These are phyloP conservation scores for Phytophthora cactorum DNA, from an alignment of 352 stramenopile species.

Conservation along the genomic window DNA sequence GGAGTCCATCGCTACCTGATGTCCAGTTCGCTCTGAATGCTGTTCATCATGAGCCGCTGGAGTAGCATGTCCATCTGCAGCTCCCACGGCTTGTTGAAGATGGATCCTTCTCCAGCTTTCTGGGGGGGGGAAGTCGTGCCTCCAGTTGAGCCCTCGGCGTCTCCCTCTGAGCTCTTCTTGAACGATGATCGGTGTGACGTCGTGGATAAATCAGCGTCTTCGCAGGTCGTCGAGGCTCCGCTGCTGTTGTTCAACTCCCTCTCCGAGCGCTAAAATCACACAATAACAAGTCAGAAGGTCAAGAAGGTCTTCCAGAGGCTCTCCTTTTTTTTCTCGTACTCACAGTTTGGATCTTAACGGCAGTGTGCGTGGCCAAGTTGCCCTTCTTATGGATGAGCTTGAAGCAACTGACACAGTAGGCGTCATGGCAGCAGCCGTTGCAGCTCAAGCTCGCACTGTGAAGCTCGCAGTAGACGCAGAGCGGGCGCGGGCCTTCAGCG, in stretches of 20 bases:
- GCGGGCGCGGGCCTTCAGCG: slow-evolving; percentile 11
- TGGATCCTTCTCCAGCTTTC: slow-evolving; percentile 9
- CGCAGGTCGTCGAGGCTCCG: slow-evolving; percentile 25
- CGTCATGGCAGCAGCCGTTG: slow-evolving; percentile 86
- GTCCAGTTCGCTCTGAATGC: slow-evolving; percentile 71
- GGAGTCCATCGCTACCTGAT: slow-evolving; percentile 53
- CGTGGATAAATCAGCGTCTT: slow-evolving; percentile 42
- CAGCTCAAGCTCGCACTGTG: slow-evolving; percentile 74
- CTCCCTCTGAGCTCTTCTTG: slow-evolving; percentile 29
- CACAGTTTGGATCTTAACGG: slow-evolving; percentile 59
- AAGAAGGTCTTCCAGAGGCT: background rate
- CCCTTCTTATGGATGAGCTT: slow-evolving; percentile 90
- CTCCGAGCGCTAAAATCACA: slow-evolving; percentile 18
- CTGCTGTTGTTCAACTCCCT: slow-evolving; percentile 29
- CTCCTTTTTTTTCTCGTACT: slow-evolving; percentile 9
- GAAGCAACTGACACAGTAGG: slow-evolving; percentile 88
- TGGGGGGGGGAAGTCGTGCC: slow-evolving; percentile 13
- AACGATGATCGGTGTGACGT: slow-evolving; percentile 24
- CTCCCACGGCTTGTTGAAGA: slow-evolving; percentile 73
- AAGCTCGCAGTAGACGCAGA: slow-evolving; percentile 85
- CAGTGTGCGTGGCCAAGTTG: slow-evolving; percentile 81
- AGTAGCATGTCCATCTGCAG: slow-evolving; percentile 87
- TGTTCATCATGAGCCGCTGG: slow-evolving; percentile 87
- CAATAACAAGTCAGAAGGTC: slow-evolving; percentile 1
- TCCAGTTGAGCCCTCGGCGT: slow-evolving; percentile 7